These are phyloP conservation scores for Nemania abortiva DNA, from an alignment of 2,329 filamentous ascomycete genomes.

Conservation along the genomic window DNA sequence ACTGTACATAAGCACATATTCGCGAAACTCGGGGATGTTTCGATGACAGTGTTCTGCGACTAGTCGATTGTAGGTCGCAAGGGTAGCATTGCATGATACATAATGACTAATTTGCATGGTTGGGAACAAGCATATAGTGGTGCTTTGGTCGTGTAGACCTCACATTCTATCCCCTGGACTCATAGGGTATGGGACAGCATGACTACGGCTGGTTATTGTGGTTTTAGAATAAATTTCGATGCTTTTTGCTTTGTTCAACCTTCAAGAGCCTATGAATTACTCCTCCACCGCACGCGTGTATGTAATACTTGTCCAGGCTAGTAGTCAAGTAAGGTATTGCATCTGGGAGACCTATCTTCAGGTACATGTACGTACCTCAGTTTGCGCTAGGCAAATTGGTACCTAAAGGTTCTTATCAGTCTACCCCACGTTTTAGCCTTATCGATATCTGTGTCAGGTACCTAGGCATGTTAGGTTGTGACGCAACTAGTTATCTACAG, in stretches of 20 bases:
- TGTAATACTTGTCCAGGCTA: too few species aligned
- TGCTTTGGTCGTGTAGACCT: constrained; percentile 7
- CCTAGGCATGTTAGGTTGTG: constrained; percentile 1
- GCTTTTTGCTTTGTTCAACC: constrained; percentile 3
- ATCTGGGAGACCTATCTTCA: too few species aligned
- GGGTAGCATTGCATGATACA: constrained; percentile 34
- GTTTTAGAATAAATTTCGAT: constrained; percentile 9
- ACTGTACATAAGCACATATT: constrained; percentile 26
- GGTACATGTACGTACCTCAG: background rate
- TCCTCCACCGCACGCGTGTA: background rate
- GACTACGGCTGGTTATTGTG: background rate
- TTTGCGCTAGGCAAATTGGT: background rate
- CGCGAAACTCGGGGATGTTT: constrained; percentile 22
- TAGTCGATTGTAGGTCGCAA: constrained; percentile 9
- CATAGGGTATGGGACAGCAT: constrained; percentile 20
- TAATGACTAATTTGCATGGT: constrained; percentile 34
- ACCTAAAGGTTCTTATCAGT: background rate
- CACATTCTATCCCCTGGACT: background rate
- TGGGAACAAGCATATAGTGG: constrained; percentile 22
- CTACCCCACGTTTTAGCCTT: constrained; percentile 27
- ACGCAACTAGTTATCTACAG: background rate
- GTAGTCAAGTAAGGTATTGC: too few species aligned
- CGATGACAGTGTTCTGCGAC: constrained; percentile 20
- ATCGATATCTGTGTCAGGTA: constrained; percentile 4
- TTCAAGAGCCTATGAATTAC: background rate